Percentiles rank a stretch among this genome's conserved stretches.
phyloP scores from a whole-genome alignment of 2,329 filamentous ascomycete species.

The Alternaria arbusti region DNA sequence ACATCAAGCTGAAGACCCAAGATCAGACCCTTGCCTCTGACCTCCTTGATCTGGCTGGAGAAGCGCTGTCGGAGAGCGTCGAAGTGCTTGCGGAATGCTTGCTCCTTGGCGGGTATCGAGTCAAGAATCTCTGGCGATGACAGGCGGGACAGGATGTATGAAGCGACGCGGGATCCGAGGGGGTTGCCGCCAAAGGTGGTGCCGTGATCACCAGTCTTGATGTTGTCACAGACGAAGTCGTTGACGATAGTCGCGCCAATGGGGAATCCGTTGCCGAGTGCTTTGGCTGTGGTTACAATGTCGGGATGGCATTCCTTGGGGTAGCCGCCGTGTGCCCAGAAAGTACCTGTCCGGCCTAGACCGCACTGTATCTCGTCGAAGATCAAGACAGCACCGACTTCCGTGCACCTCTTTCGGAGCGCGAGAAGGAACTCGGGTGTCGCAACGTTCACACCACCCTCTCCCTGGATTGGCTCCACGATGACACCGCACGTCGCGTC shows the following conservation, averaged over 20 bases:
- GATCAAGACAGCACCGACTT: constrained; percentile 87
- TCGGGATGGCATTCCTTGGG: constrained; percentile 87
- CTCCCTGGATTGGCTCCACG: constrained; percentile 95
- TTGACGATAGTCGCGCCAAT: constrained; percentile 82
- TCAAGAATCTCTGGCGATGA: constrained; percentile 73
- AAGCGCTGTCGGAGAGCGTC: constrained; percentile 63
- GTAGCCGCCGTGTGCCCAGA: constrained; percentile 86
- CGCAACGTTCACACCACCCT: constrained; percentile 88
- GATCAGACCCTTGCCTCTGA: constrained; percentile 84
- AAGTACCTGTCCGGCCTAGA: constrained; percentile 79
- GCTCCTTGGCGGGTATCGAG: constrained; percentile 71
- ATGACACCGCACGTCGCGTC: constrained; percentile 92
- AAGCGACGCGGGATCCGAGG: constrained; percentile 80
- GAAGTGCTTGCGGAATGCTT: constrained; percentile 65
- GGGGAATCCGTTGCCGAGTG: constrained; percentile 94
- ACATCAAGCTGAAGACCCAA: constrained; percentile 81
- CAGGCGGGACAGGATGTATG: constrained; percentile 82
- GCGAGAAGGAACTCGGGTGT: constrained; percentile 82
- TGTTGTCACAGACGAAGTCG: constrained; percentile 71
- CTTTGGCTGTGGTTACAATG: constrained; percentile 92
- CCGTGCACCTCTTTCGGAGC: constrained; percentile 81
- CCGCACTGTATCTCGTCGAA: constrained; percentile 99
- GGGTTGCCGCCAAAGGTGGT: constrained; percentile 96
- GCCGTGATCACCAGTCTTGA: constrained; percentile 82
- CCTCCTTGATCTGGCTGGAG: constrained; percentile 76